Evolutionary conservation across 2,329 filamentous ascomycete species (phyloP).

Genomic region (Aureobasidium sp.): DNA sequence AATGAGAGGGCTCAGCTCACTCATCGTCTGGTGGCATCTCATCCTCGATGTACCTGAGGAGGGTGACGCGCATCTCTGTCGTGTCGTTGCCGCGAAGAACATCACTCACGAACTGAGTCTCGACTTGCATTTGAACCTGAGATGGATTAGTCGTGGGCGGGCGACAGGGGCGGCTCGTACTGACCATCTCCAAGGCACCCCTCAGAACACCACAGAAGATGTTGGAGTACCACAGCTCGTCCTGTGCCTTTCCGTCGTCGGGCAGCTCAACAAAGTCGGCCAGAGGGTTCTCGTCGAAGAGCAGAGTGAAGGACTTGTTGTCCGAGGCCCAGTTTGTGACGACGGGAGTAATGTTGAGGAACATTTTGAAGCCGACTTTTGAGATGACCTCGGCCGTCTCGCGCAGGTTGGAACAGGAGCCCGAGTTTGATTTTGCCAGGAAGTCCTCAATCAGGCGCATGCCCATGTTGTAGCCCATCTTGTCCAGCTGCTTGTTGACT

Average conservation of each 20-base stretch:
- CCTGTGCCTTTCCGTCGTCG: constrained; percentile 89
- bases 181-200: constrained; percentile 90
- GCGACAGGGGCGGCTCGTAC: background rate
- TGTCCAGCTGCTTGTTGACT: constrained; percentile 95
- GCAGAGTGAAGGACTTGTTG: constrained; percentile 89
- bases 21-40: constrained; percentile 96
- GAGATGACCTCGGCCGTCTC: constrained; percentile 97
- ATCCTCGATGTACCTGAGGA: constrained; percentile 93
- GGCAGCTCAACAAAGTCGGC: constrained; percentile 97
- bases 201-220: constrained; percentile 89
- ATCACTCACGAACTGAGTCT: constrained; percentile 93
- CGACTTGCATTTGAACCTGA: constrained; percentile 91
- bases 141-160: background rate
- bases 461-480: constrained; percentile 99
- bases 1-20: constrained; percentile 39
- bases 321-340: constrained; percentile 95
- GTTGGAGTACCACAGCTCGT: constrained; percentile 98
- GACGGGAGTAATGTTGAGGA: constrained; percentile 89
- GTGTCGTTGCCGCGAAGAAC: constrained; percentile 87
- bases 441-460: constrained; percentile 95
- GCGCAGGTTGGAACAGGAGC: constrained; percentile 83
- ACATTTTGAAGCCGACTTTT: constrained; percentile 98
- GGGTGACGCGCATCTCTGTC: constrained; percentile 90
- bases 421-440: constrained; percentile 86
- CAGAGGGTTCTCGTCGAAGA: constrained; percentile 95